Base-by-base conservation (phyloP, 495 filamentous ascomycete species). In the Elasticomyces elasticus region DNA sequence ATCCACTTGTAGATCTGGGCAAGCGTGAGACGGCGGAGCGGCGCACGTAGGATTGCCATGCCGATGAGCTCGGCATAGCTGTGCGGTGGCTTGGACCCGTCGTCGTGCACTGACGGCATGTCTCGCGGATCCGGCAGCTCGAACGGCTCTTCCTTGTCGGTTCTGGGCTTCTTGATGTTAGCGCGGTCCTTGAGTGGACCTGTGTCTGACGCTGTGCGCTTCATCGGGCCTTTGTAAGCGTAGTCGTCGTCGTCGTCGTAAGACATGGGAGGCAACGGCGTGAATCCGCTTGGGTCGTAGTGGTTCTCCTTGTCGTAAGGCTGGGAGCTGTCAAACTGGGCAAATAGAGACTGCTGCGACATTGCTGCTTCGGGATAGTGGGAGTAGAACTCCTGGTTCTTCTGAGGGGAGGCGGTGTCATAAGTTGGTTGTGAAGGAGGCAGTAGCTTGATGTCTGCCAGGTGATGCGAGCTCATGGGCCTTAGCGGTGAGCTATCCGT, bases 1-100 rank as follows among this genome's bases (percentile, higher is more conserved):
- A 98, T 97, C 92, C 92, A 98, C 64, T 92, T 94, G 78, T 98
- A 98, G 57, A 98, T 98, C 65, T 96, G 90, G n/a, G 89, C 82
- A 1, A 98, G 75, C 1, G 92, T 96, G 46, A 98, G 72, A 35
- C 86, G 82, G 22, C 88, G 82, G 38, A 86, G 82, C 26, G 87
- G 82, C 5, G 92, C 86, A 37, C 92, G 82, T 19, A 97, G 72
- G 61, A 98, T 97, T 22, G 92, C 86, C 89, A 96, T 96, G 58
- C 87, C 92, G 61, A 98, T 97, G 35, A 98, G 75, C n/a, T 80
- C 83, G 11, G 92, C 92, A 66, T 98, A 98, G 68, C 91, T 96
- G 62, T 88, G 88, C 5, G 76, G 77, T 1, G 92, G 92, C 66
- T 98, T 98, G 25, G 74, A 74, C 57, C 89, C 91, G 65, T 96